Percentiles rank a stretch among this genome's conserved stretches.
Evolutionary conservation across 1,139 yeast species (phyloP).

Genomic region (Saccharomycopsis crataegensis): DNA sequence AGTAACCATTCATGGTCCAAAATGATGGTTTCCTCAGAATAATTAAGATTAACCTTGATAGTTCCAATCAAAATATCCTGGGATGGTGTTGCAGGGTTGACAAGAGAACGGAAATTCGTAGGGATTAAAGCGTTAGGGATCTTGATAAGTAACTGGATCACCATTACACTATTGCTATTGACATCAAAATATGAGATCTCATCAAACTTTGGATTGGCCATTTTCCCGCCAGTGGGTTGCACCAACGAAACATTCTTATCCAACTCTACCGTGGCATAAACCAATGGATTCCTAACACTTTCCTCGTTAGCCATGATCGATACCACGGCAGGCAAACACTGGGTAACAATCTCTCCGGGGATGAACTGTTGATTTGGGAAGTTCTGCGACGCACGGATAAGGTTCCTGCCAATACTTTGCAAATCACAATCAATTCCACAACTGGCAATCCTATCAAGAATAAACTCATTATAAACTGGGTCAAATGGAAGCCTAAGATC

Average conservation of each 20-base stretch:
- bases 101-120: conserved; percentile 33
- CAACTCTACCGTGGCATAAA: conserved; percentile 67
- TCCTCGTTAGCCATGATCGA: conserved; percentile 40
- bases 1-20: conserved; percentile 41
- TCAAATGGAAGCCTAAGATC: conserved; percentile 57
- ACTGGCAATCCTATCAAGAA: conserved; percentile 11
- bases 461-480: conserved; percentile 14
- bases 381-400: conserved; percentile 2
- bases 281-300: conserved; percentile 42
- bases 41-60: conserved; percentile 28
- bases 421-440: conserved; percentile 20
- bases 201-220: conserved; percentile 65
- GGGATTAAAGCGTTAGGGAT: conserved; percentile 63
- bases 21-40: conserved; percentile 28
- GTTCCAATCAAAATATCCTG: conserved; percentile 34
- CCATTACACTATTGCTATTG: conserved; percentile 50
- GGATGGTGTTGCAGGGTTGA: conserved; percentile 28
- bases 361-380: conserved; percentile 7
- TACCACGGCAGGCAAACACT: conserved; percentile 58
- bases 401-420: conserved; percentile 14
- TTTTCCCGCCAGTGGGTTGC: conserved; percentile 73
- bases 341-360: conserved; percentile 28
- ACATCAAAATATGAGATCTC: conserved; percentile 39
- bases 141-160: conserved; percentile 67
- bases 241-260: conserved; percentile 76